phyloP scores from a whole-genome alignment of 169 alveolate genomes.

The Plasmodium relictum region DNA sequence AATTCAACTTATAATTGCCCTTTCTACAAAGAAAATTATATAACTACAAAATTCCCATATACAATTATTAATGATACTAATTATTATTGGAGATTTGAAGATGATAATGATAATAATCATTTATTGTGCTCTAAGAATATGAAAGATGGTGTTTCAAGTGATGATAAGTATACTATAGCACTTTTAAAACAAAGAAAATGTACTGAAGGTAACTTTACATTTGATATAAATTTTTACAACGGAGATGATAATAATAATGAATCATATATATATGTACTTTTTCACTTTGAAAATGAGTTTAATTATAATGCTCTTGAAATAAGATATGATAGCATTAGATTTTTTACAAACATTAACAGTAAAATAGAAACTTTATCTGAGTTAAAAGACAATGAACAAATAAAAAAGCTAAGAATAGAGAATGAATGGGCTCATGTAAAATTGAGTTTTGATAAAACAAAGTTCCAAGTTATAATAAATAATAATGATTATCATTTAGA shows the following conservation, averaged over 20 bases:
- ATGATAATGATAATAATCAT: slow-evolving; percentile 37
- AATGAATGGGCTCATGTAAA: slow-evolving; percentile 82
- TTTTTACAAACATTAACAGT: slow-evolving; percentile 51
- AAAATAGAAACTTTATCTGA: slow-evolving; percentile 79
- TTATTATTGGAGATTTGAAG: slow-evolving; percentile 39
- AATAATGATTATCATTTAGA: slow-evolving; percentile 75
- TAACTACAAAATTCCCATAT: slow-evolving; percentile 33
- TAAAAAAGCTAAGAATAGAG: slow-evolving; percentile 43
- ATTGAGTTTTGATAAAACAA: slow-evolving; percentile 71
- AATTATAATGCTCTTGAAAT: slow-evolving; percentile 71
- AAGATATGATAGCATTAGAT: slow-evolving; percentile 15
- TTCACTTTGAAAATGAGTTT: slow-evolving; percentile 45
- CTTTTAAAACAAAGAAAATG: slow-evolving; percentile 63
- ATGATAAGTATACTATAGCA: slow-evolving; percentile 13
- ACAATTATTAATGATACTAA: slow-evolving; percentile 26
- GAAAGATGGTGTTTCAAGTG: neutral
- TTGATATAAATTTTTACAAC: slow-evolving; percentile 27
- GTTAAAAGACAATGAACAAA: slow-evolving; percentile 78
- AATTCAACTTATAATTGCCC: slow-evolving; percentile 79
- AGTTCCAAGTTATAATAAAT: slow-evolving; percentile 66
- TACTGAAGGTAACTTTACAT: slow-evolving; percentile 46
- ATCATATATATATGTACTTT: slow-evolving; percentile 38
- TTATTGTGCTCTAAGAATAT: slow-evolving; percentile 46
- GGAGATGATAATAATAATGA: slow-evolving; percentile 7
- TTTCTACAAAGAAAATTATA: slow-evolving; percentile 79